Base-by-base conservation (phyloP, 805 yeast genomes). In the Kuraishia piskuri region DNA sequence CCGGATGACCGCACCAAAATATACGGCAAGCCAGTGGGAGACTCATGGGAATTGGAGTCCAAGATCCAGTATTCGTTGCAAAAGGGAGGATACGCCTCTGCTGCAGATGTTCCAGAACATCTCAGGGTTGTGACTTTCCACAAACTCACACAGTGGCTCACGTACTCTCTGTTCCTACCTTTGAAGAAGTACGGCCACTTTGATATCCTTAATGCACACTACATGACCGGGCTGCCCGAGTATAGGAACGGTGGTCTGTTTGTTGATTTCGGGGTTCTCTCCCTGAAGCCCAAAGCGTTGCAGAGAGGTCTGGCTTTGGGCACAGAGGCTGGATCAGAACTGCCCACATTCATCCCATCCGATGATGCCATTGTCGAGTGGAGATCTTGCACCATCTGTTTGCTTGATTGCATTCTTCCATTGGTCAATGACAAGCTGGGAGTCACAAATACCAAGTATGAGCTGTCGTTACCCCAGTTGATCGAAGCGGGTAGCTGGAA, bases 401-500 rank as follows among this genome's bases (percentile, higher is more conserved):
- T 82, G 44, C 64, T 83, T 49, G 88, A 83, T 60, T 63, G 69
- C 56, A 62, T 83, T 3, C 67, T 82, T 21, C 81, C 80, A 12
- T 55, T 77, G 51, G 77, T 82, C 44, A 83, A 83, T 57, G 68
- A 73, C 25, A 68, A 70, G 51, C 61, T 82, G 50, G 66, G 64
- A 0, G 68, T 69, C 31, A 58, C 54, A 9, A 63, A 62, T 20
- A 64, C 69, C 5, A 55, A 59, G 9, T 65, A 57, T 51, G 68
- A 68, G 49, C 60, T 83, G 49, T 57, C 64, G 8, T 63, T 83
- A 47, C 83, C 87, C 1, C 88, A 83, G 62, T 61, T 83, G 53
- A 77, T 83, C 49, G 88, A 83, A 58, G 87, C 88, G 2, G 88
- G 88, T 0, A 75, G 82, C 26, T 83, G 88, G 88, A 78, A 77